These are phyloP conservation scores for Lasiosphaeria miniovina DNA, from an alignment of 495 filamentous ascomycete genomes.

Conservation along the genomic window DNA sequence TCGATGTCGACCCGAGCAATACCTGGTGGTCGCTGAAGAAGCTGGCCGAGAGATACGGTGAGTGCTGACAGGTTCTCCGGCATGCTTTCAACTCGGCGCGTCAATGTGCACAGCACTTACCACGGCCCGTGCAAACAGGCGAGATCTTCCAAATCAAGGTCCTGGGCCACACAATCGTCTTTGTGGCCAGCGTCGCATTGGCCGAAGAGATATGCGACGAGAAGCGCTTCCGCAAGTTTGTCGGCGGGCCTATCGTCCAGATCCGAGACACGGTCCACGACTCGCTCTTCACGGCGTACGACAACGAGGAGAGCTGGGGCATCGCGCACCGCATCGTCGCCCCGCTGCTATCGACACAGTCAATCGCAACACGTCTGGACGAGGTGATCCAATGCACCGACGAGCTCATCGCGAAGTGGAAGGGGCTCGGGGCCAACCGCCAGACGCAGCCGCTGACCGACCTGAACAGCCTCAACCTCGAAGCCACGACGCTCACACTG, in stretches of 20 bases:
- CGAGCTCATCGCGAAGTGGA: constrained; percentile 71
- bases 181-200: constrained; percentile 52
- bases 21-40: constrained; percentile 61
- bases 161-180: constrained; percentile 39
- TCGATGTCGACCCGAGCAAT: constrained; percentile 58
- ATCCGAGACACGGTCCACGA: constrained; percentile 59
- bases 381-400: constrained; percentile 64
- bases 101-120: no score
- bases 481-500: constrained; percentile 59
- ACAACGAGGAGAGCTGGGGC: constrained; percentile 63
- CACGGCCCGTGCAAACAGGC: constrained; percentile 30
- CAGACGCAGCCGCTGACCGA: constrained; percentile 58
- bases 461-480: constrained; percentile 68
- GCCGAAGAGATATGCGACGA: constrained; percentile 67
- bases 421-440: constrained; percentile 47
- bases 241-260: constrained; percentile 53
- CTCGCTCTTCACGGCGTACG: constrained; percentile 66
- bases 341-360: constrained; percentile 61
- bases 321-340: constrained; percentile 68
- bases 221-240: constrained; percentile 61
- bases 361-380: constrained; percentile 59
- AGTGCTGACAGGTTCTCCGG: constrained; percentile 28
- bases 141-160: constrained; percentile 68
- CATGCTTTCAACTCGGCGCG: no score
- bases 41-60: constrained; percentile 59